phyloP scores from a whole-genome alignment of 371 early-diverging fungal species.

The Polyrhizophydium stewartii region DNA sequence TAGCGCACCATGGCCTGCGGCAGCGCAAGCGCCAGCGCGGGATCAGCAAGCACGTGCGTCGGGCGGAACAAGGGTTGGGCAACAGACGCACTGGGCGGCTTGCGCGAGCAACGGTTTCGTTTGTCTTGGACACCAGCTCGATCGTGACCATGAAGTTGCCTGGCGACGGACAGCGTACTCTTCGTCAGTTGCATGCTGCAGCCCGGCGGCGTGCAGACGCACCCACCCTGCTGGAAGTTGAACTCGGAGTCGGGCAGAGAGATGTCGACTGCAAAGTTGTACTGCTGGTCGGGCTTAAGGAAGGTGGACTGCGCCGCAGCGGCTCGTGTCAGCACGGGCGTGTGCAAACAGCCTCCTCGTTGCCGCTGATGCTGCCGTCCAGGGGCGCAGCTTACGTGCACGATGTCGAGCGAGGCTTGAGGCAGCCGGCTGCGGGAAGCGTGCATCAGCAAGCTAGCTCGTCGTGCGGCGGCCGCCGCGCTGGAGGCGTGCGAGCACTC shows the following conservation, averaged over 20 bases:
- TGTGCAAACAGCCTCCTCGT: too few relatives aligned
- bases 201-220: too few relatives aligned
- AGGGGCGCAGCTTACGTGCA: too few relatives aligned
- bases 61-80: neutral
- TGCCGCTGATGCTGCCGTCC: too few relatives aligned
- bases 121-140: slow-evolving; percentile 52
- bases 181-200: too few relatives aligned
- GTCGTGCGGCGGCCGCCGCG: too few relatives aligned
- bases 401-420: too few relatives aligned
- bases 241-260: slow-evolving; percentile 74
- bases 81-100: slow-evolving; percentile 65
- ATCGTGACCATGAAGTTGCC: slow-evolving; percentile 84
- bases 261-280: slow-evolving; percentile 69
- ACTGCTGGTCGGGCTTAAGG: slow-evolving; percentile 63
- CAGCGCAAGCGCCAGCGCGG: neutral
- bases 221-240: slow-evolving; percentile 63
- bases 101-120: slow-evolving; percentile 45
- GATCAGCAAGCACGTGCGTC: neutral
- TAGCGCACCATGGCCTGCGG: slow-evolving; percentile 68
- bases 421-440: too few relatives aligned
- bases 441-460: too few relatives aligned
- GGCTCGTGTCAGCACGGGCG: too few relatives aligned
- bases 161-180: neutral
- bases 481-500: too few relatives aligned
- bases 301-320: too few relatives aligned